Evolutionary conservation across 805 yeast species (phyloP).

Genomic region (Dipodascus geniculatus): DNA sequence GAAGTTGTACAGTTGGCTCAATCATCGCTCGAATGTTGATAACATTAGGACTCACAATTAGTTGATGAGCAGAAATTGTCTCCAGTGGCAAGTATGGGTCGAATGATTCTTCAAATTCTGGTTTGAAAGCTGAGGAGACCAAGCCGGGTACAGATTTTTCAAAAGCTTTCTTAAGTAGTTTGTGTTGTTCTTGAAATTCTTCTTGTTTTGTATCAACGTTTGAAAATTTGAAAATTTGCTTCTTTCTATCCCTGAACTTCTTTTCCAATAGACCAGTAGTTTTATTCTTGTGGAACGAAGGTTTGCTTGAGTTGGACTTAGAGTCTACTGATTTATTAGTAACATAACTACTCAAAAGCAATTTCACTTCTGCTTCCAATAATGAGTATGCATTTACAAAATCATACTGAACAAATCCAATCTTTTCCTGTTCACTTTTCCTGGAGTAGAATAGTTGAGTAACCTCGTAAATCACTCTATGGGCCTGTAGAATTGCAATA

Average conservation of each 20-base stretch:
- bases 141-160: conserved; percentile 67
- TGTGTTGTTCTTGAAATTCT: conserved; percentile 19
- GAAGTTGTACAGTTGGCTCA: conserved; percentile 60
- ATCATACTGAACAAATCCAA: conserved; percentile 22
- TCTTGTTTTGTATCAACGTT: conserved; percentile 22
- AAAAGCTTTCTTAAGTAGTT: conserved; percentile 34
- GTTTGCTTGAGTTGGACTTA: conserved; percentile 5
- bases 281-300: conserved; percentile 22
- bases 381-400: conserved; percentile 34
- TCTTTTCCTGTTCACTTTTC: conserved; percentile 8
- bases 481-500: conserved; percentile 55
- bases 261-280: not conserved
- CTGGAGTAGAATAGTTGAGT: conserved; percentile 16
- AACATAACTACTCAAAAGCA: conserved; percentile 30
- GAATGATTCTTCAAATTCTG: conserved; percentile 25
- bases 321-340: conserved; percentile 7
- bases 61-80: conserved; percentile 44
- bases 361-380: conserved; percentile 31
- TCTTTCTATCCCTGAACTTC: conserved; percentile 7
- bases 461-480: conserved; percentile 53
- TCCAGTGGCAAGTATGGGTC: conserved; percentile 49
- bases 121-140: conserved; percentile 19
- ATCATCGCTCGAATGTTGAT: conserved; percentile 71
- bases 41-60: conserved; percentile 56
- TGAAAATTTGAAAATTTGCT: conserved; percentile 16